These are phyloP conservation scores for Vicia faba DNA, from an alignment of 306 rosid species.

Conservation along the genomic window DNA sequence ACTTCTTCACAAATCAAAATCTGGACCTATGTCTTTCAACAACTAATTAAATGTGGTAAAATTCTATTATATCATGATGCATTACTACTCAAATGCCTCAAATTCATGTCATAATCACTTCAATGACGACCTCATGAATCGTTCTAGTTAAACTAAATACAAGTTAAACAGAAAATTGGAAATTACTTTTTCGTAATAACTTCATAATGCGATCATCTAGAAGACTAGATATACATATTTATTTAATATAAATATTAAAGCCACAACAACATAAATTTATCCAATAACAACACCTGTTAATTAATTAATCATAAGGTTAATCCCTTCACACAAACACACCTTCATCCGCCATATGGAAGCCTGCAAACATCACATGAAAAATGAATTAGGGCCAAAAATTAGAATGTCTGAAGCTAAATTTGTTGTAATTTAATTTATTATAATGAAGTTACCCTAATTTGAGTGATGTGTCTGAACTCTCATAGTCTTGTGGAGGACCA, in stretches of 20 bases:
- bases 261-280: neutral
- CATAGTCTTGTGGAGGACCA: slow-evolving; percentile 68
- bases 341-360: slow-evolving; percentile 64
- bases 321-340: neutral
- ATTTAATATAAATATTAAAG: neutral
- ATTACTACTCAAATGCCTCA: too few relatives aligned
- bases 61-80: too few relatives aligned
- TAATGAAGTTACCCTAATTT: slow-evolving; percentile 68
- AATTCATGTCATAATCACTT: too few relatives aligned
- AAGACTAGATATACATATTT: neutral
- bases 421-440: neutral
- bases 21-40: too few relatives aligned
- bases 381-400: neutral
- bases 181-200: neutral
- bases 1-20: too few relatives aligned
- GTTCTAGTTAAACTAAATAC: neutral
- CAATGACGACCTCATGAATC: neutral
- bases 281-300: neutral
- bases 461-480: slow-evolving; percentile 83
- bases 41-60: too few relatives aligned
- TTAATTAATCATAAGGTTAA: neutral
- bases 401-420: too few relatives aligned
- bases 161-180: neutral
- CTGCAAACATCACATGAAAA: slow-evolving; percentile 40
- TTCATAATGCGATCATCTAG: neutral